Percentiles rank a stretch among this genome's conserved stretches.
Conservation (phyloP, 2,329 filamentous ascomycete genomes). For the Talaromyces islandicus region DNA sequence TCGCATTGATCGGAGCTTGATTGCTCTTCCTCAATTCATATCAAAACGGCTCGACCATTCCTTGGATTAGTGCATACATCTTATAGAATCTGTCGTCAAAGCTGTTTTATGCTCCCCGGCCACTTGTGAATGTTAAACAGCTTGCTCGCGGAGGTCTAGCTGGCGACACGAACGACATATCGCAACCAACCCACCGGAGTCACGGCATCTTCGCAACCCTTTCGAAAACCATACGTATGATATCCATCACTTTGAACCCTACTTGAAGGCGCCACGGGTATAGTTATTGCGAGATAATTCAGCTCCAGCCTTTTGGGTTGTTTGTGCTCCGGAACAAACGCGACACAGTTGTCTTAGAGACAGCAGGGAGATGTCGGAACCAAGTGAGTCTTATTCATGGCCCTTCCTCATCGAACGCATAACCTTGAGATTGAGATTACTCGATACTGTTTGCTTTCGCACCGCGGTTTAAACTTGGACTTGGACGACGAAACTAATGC, state of each 20-base stretch:
- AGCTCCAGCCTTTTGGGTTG: background rate
- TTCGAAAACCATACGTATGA: background rate
- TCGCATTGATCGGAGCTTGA: constrained; percentile 10
- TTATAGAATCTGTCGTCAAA: background rate
- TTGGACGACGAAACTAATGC: constrained; percentile 21
- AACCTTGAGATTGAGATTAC: background rate
- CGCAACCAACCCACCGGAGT: background rate
- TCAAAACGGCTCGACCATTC: background rate
- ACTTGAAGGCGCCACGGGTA: background rate
- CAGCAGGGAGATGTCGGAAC: constrained; percentile 8
- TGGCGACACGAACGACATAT: background rate
- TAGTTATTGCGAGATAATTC: background rate
- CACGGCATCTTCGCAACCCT: background rate
- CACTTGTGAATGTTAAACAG: background rate
- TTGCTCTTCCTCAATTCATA: constrained; percentile 3
- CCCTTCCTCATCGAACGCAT: background rate
- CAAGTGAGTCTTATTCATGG: constrained; percentile 3
- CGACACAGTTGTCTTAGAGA: background rate
- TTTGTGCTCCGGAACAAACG: background rate
- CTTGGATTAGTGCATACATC: background rate
- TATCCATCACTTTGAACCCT: background rate
- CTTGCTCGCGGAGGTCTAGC: background rate
- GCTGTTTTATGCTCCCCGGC: background rate
- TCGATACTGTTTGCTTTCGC: background rate
- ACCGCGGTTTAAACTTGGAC: background rate